Evolutionary conservation across 306 rosid species (phyloP).

Genomic region (Spatholobus suberectus): DNA sequence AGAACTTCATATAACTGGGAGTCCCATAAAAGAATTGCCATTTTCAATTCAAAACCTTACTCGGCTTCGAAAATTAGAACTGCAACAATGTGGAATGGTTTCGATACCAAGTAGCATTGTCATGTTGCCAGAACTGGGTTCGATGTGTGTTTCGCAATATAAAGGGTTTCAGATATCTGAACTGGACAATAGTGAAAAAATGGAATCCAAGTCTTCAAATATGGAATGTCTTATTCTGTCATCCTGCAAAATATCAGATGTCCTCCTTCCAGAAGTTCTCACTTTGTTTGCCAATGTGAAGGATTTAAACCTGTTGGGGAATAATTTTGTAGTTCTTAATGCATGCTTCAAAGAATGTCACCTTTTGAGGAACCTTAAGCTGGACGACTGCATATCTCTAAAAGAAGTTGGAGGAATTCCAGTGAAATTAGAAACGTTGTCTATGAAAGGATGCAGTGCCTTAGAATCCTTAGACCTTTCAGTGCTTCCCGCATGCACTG

Average conservation of each 20-base stretch:
- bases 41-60: background rate
- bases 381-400: background rate
- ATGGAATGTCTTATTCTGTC: background rate
- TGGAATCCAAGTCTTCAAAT: background rate
- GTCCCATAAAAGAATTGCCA: constrained; percentile 13
- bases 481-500: background rate
- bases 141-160: background rate
- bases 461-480: background rate
- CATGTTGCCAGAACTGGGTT: background rate
- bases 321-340: background rate
- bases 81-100: background rate
- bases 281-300: background rate
- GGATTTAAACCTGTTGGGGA: background rate
- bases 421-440: background rate
- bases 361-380: background rate
- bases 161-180: background rate
- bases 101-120: background rate
- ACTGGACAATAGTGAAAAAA: background rate
- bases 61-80: background rate
- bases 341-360: background rate
- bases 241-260: background rate
- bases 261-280: background rate
- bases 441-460: background rate
- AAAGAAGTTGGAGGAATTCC: constrained; percentile 22
- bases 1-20: background rate